Evolutionary conservation across 1,284 basidiomycete species (phyloP).

Genomic region (Ustilago trichophora): DNA sequence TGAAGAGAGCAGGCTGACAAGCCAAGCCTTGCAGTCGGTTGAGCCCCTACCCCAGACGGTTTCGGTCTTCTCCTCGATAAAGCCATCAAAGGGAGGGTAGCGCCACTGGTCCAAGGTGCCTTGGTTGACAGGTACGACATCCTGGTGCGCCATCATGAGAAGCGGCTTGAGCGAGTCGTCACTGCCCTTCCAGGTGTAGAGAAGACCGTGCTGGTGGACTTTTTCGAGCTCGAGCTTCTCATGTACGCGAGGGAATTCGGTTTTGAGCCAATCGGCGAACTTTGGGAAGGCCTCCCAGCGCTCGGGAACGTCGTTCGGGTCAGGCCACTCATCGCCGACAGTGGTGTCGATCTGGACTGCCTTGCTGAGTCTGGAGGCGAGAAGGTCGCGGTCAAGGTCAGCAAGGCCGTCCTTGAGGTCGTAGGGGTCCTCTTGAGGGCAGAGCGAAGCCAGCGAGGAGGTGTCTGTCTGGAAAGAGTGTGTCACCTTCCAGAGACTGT

Average conservation of each 20-base stretch:
- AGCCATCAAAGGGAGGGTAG: conserved; percentile 70
- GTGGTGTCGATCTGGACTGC: conserved; percentile 58
- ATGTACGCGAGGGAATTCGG: conserved; percentile 49
- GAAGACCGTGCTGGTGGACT: conserved; percentile 75
- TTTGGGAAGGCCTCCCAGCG: conserved; percentile 47
- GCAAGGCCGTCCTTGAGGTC: conserved; percentile 36
- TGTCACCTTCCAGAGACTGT: conserved; percentile 24
- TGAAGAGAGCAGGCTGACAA: conserved; percentile 69
- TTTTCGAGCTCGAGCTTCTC: conserved; percentile 33
- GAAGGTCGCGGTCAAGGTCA: conserved; percentile 30
- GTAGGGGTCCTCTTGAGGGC: conserved; percentile 42
- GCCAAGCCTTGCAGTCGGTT: conserved; percentile 67
- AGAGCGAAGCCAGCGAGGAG: conserved; percentile 9
- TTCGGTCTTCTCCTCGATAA: conserved; percentile 67
- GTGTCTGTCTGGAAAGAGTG: conserved; percentile 12
- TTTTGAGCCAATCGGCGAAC: conserved; percentile 50
- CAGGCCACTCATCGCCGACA: conserved; percentile 51
- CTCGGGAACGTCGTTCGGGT: conserved; percentile 41
- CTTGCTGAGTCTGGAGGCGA: conserved; percentile 44
- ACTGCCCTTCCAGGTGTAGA: conserved; percentile 75
- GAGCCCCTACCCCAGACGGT: conserved; percentile 70
- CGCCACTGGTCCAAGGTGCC: conserved; percentile 70
- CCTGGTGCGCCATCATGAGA: conserved; percentile 71
- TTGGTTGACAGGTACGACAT: conserved; percentile 71
- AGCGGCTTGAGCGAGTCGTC: conserved; percentile 74